Evolutionary conservation across 768 basidiomycete species (phyloP).

Genomic region (Mycena galericulata): DNA sequence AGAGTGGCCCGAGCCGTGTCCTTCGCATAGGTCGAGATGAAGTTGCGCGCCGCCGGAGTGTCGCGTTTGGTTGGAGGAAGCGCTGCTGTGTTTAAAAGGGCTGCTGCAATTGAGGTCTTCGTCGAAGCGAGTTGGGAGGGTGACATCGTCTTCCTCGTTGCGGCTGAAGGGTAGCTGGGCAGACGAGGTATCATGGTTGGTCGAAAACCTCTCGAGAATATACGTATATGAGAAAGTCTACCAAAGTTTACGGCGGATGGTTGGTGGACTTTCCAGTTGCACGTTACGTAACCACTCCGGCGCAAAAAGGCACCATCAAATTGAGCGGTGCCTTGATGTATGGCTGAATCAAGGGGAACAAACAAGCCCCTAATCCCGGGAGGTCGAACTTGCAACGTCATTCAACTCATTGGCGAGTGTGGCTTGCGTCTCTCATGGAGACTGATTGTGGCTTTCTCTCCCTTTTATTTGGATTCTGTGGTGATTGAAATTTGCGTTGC

Average conservation of each 20-base stretch:
- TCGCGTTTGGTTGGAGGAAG: slow-evolving; percentile 63
- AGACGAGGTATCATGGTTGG: slow-evolving; percentile 40
- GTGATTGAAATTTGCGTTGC: no score
- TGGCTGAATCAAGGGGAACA: background rate
- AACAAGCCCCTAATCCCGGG: background rate
- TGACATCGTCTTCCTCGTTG: slow-evolving; percentile 60
- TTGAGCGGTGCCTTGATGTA: slow-evolving; percentile 1
- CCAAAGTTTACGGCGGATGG: no score
- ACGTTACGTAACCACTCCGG: no score
- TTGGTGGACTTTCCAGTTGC: no score
- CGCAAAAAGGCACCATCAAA: no score
- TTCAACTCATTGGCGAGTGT: no score
- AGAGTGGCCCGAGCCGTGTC: slow-evolving; percentile 67
- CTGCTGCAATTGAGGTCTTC: slow-evolving; percentile 54
- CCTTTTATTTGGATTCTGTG: no score
- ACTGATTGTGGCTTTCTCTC: no score
- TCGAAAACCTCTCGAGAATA: no score
- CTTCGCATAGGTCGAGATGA: slow-evolving; percentile 68
- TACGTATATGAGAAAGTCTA: no score
- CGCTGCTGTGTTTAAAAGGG: slow-evolving; percentile 60
- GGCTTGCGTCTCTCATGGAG: no score
- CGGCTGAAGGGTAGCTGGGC: slow-evolving; percentile 67
- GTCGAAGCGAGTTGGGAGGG: slow-evolving; percentile 63
- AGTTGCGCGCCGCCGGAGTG: slow-evolving; percentile 56
- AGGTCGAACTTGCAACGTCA: no score